Percentiles rank a stretch among this genome's conserved stretches.
phyloP scores from a whole-genome alignment of 495 filamentous ascomycete species.

The Penicillium roqueforti region DNA sequence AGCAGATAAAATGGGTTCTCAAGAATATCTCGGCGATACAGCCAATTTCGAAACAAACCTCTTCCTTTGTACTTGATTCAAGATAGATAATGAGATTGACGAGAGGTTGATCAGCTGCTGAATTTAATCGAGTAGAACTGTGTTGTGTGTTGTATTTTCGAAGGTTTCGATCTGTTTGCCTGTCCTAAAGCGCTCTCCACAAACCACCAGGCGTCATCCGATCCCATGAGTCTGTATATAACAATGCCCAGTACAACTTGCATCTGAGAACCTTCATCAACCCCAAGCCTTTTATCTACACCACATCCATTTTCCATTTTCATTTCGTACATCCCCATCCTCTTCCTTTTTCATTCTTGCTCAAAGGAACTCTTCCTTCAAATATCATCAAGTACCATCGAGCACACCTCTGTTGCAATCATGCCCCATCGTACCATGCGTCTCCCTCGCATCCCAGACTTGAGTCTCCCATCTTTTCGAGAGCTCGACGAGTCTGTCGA shows the following conservation, averaged over 20 bases:
- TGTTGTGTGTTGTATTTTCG: not conserved
- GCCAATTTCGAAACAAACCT: not conserved
- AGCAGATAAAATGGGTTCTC: conserved; percentile 11
- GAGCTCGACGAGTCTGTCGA: conserved; percentile 2
- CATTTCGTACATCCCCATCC: not conserved
- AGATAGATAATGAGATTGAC: not conserved
- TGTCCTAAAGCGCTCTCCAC: not conserved
- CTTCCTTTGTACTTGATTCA: not conserved
- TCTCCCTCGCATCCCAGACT: not conserved
- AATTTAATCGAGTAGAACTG: no score
- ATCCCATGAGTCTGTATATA: conserved; percentile 1
- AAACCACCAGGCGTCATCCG: not conserved
- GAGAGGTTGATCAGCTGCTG: not conserved
- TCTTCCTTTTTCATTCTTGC: not conserved
- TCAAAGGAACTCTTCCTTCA: not conserved
- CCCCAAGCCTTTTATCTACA: conserved; percentile 4
- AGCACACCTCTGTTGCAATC: not conserved
- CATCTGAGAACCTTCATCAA: conserved; percentile 8
- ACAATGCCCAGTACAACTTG: conserved; percentile 1
- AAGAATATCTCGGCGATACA: conserved; percentile 2
- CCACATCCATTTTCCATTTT: not conserved
- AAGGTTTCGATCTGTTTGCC: not conserved
- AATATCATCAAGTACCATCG: not conserved
- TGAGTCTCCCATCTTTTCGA: conserved; percentile 2
- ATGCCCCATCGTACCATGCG: not conserved